phyloP scores from a whole-genome alignment of 1,284 basidiomycete species.

The Trichosporon coremiiforme region DNA sequence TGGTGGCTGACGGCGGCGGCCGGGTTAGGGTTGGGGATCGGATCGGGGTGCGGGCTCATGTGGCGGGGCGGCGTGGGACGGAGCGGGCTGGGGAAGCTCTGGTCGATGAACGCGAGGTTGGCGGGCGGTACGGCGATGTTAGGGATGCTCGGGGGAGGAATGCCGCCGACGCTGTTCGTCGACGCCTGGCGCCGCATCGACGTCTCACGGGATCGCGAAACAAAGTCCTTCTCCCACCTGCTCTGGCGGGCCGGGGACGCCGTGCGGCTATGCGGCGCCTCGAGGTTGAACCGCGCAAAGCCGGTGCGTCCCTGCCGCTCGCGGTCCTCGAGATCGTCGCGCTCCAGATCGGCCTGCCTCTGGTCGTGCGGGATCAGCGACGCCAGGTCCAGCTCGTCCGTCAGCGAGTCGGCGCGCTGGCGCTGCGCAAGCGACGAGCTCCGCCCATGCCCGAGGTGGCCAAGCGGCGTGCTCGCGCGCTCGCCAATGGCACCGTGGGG shows the following conservation, averaged over 20 bases:
- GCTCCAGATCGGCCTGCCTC: slow-evolving; percentile 34
- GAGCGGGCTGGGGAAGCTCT: slow-evolving; percentile 28
- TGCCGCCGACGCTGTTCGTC: slow-evolving; percentile 20
- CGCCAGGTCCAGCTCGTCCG: slow-evolving; percentile 36
- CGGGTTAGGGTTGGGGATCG: slow-evolving; percentile 25
- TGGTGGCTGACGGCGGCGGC: slow-evolving; percentile 34
- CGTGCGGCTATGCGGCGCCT: slow-evolving; percentile 5
- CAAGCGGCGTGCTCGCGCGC: slow-evolving; percentile 19
- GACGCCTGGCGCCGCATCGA: slow-evolving; percentile 32
- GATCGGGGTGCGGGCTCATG: slow-evolving; percentile 5
- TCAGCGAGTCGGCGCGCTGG: slow-evolving; percentile 12
- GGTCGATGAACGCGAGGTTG: slow-evolving; percentile 25
- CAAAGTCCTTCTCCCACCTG: slow-evolving; percentile 2
- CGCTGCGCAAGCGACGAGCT: slow-evolving; percentile 20
- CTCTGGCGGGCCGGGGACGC: background rate
- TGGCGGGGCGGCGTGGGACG: slow-evolving; percentile 18
- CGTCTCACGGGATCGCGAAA: slow-evolving; percentile 25
- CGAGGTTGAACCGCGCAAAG: slow-evolving; percentile 14
- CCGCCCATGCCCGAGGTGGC: too few species aligned
- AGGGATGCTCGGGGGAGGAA: background rate
- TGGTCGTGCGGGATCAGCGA: slow-evolving; percentile 37
- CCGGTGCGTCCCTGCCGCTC: slow-evolving; percentile 9
- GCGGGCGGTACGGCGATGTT: slow-evolving; percentile 5
- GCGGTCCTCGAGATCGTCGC: slow-evolving; percentile 17
- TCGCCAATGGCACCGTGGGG: slow-evolving; percentile 38